Percentiles rank a stretch among this genome's conserved stretches.
phyloP scores from a whole-genome alignment of 257 asterid species.

The Striga asiatica region DNA sequence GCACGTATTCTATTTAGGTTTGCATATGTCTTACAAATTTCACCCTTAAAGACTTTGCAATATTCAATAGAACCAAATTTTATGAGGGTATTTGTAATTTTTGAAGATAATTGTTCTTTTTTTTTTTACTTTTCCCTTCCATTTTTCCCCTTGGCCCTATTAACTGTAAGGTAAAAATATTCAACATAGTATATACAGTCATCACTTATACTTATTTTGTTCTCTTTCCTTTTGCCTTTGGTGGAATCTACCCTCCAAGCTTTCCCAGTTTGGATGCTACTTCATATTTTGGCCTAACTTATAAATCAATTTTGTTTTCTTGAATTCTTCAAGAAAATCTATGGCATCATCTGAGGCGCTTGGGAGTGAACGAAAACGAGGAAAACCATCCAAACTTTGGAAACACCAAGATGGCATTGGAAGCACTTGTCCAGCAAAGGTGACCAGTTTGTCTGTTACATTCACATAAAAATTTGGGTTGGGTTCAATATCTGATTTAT shows the following conservation, averaged over 20 bases:
- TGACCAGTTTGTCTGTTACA: conserved; percentile 13
- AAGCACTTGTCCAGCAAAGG: conserved; percentile 89
- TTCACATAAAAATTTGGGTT: conserved; percentile 7
- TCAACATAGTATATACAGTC: no score
- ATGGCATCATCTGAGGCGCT: conserved; percentile 80
- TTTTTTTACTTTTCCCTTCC: no score
- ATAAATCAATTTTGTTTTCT: not conserved
- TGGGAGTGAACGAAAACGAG: conserved; percentile 68
- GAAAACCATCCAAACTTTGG: conserved; percentile 63
- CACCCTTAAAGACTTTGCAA: no score
- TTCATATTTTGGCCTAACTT: not conserved
- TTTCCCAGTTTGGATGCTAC: not conserved
- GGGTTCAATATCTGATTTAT: conserved; percentile 9
- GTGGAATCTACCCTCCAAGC: no score
- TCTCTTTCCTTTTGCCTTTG: not conserved
- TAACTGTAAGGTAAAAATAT: no score
- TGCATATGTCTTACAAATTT: no score
- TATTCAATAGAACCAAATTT: no score
- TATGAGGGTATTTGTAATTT: no score
- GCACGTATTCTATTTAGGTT: no score
- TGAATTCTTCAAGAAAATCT: conserved; percentile 47
- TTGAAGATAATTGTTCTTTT: no score
- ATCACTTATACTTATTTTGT: no score
- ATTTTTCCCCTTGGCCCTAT: no score
- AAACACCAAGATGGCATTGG: conserved; percentile 49